Base-by-base conservation (phyloP, 2,329 filamentous ascomycete species). In the Ceratocystis lukuohia region DNA sequence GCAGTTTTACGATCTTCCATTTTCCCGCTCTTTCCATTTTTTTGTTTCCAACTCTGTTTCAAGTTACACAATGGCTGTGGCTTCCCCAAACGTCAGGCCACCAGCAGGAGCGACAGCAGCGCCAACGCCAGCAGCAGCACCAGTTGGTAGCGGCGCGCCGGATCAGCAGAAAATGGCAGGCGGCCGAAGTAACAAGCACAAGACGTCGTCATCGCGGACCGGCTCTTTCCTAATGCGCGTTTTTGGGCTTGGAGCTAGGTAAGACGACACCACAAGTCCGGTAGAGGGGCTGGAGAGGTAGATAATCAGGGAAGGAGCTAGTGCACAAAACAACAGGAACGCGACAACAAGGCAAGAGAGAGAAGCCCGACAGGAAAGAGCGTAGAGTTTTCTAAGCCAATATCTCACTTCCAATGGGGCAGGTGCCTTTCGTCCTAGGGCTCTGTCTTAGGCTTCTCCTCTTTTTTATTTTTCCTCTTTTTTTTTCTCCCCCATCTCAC, bases 181-280 rank as follows among this genome's bases (percentile, higher is more conserved):
- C 6, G 15, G 22, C 8, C 25, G 12, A 15, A 30, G 30, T 3
- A 30, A 10, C 22, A 57, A 57, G 53, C 10, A 17, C 7, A 57
- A 57, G 53, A 28, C 3, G 22, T 30, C 53, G 22, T 30, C 53
- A 57, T 57, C 61, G 20, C 37, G 41, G 17, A 30, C 61, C 15
- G 17, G 61, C n/a, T 46, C 41, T 45, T 48, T 63, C 28, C n/a
- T 63, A 6, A 50, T 46, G 44, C 61, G 61, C 61, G 45, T 63
- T 20, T 63, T 50, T 30, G 41, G 61, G n/a, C 61, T 63, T 28
- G 41, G 17, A 63, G 44, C 61, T 8, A 63, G 61, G 61, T 63
- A 63, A 63, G 61, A 25, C 44, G 17, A 15, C 22, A 63, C 22
- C 53, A 33, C 8, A 22, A 10, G 37, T 41, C 37, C 37, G 37